These are phyloP conservation scores for Limnomonas spitsbergensis DNA, from an alignment of 139 green algal genomes.

Conservation along the genomic window DNA sequence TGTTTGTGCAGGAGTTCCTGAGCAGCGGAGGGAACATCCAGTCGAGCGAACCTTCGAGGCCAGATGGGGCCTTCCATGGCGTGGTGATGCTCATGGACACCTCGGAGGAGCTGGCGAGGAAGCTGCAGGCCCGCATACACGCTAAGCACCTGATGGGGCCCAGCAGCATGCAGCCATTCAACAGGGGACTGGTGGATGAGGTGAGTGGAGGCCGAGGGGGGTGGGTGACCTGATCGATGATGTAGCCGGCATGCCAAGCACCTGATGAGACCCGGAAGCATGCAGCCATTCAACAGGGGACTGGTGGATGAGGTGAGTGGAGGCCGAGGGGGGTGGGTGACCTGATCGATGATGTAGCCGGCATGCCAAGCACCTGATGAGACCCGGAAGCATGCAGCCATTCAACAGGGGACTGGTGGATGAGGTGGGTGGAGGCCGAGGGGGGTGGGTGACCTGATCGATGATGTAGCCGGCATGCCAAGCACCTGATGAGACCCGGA, in stretches of 20 bases:
- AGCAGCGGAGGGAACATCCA: not conserved
- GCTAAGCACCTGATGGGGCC: not conserved
- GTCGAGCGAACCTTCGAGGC: not conserved
- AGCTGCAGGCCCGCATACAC: not conserved
- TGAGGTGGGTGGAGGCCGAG: not conserved
- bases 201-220: no score
- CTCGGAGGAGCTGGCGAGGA: not conserved
- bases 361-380: not conserved
- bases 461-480: no score
- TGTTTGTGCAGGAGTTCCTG: constrained; percentile 47
- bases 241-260: not conserved
- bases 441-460: no score
- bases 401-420: constrained; percentile 2
- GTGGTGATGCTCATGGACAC: constrained; percentile 2
- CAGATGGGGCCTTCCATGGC: constrained; percentile 1
- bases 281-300: not conserved
- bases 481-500: not conserved
- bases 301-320: constrained; percentile 1
- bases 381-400: not conserved
- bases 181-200: not conserved
- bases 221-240: no score
- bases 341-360: no score
- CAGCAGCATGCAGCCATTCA: not conserved
- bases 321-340: no score
- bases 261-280: not conserved